Evolutionary conservation across 2,329 filamentous ascomycete species (phyloP), one percentile per base, ranked within the genome.

Genomic region (Stachybotrys chlorohalonatus): DNA sequence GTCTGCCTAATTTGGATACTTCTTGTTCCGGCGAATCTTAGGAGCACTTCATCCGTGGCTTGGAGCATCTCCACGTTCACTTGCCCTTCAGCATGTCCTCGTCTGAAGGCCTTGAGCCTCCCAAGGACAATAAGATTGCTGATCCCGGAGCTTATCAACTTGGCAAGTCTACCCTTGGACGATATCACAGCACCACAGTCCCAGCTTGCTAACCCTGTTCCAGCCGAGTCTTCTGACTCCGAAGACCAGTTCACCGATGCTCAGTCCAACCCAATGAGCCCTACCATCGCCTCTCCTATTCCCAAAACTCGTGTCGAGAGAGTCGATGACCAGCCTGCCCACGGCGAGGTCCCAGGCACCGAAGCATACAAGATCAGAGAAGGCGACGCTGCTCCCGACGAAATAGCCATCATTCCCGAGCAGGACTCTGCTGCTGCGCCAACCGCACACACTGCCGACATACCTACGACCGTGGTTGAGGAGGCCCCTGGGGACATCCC

Each of bases 181-280:
- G 47, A 11, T 17, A 50, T 52, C 45, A 50, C 31, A 55, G 31
- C 6, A 15, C 6, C 47, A 53, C 15, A 47, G 31, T 48, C 17
- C 11, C 16, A 32, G 31, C 15, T 30, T 58, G 54, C 66, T 72
- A 58, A 71, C 61, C 52, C 53, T 36, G 42, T 30, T 24, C 42
- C 48, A 68, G 68, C 67, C 70, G 79, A 80, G 56, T 75, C 74
- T 32, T 85, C 83, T 51, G 84, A 86, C 58, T 85, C 82, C 31
- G 84, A 87, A 49, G 84, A 87, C 60, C 84, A 87, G 70, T 87
- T 85, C 68, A 86, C 81, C 52, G 84, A 87, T 66, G 84, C 84
- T 39, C 80, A 80, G 54, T 84, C 82, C 39, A 77, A 69, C 54
- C 73, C 65, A 55, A 69, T 62, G 60, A 79, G 69, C 65, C 73